These are phyloP conservation scores for Floccularia luteovirens DNA, from an alignment of 768 basidiomycete genomes.

Conservation along the genomic window DNA sequence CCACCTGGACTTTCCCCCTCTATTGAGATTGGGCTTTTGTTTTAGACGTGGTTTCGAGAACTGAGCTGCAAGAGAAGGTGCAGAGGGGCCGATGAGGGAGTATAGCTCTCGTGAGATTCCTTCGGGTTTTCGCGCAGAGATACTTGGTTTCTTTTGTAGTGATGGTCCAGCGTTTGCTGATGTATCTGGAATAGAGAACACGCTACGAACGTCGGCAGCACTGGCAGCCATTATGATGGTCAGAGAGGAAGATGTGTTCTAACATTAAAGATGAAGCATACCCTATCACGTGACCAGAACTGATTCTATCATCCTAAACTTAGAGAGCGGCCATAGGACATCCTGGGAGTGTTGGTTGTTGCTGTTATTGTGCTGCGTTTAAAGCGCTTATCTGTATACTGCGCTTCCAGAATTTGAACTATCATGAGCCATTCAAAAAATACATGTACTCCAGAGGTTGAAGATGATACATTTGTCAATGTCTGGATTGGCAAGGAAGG, in stretches of 20 bases:
- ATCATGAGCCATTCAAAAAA: too few relatives aligned
- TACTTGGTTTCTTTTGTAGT: slow-evolving; percentile 39
- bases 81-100: slow-evolving; percentile 90
- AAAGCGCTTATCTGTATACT: too few relatives aligned
- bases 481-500: slow-evolving; percentile 26
- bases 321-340: too few relatives aligned
- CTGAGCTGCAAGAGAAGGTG: slow-evolving; percentile 77
- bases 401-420: too few relatives aligned
- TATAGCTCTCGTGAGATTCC: slow-evolving; percentile 93
- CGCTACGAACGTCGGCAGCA: slow-evolving; percentile 79
- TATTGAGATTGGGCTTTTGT: slow-evolving; percentile 74
- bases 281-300: slow-evolving; percentile 19
- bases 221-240: slow-evolving; percentile 49
- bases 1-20: slow-evolving; percentile 65
- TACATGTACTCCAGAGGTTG: slow-evolving; percentile 2
- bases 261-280: too few relatives aligned
- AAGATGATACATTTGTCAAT: slow-evolving; percentile 36
- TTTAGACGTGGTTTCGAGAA: slow-evolving; percentile 79
- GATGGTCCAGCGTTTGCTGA: slow-evolving; percentile 34
- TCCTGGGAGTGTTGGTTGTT: too few relatives aligned
- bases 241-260: too few relatives aligned
- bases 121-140: slow-evolving; percentile 61
- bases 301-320: too few relatives aligned
- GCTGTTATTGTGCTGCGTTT: too few relatives aligned
- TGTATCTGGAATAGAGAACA: slow-evolving; percentile 55